phyloP scores from a whole-genome alignment of 2,329 filamentous ascomycete genomes.

The Penicillium sp. region DNA sequence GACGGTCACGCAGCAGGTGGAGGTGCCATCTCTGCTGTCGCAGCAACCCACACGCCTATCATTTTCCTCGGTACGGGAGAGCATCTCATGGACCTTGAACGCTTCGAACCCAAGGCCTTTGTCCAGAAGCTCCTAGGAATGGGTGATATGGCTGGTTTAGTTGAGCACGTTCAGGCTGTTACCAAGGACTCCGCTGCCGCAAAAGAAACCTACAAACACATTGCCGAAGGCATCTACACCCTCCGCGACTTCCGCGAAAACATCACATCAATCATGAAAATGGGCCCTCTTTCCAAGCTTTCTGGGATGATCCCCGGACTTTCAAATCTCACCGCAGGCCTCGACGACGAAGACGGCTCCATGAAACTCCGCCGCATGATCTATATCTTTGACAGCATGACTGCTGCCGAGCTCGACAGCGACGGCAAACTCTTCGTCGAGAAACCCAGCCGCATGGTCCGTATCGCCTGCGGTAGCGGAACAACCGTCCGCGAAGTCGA shows the following conservation, averaged over 20 bases:
- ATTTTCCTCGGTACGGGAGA: conserved; percentile 98
- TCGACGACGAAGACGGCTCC: conserved; percentile 96
- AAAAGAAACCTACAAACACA: conserved; percentile 99
- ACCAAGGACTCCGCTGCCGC: conserved; percentile 79
- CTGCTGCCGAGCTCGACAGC: conserved; percentile 89
- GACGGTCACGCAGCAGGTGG: conserved; percentile 94
- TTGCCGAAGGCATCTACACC: conserved; percentile 94
- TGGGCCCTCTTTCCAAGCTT: conserved; percentile 97
- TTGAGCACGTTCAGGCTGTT: conserved; percentile 94
- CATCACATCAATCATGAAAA: conserved; percentile 98
- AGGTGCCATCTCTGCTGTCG: conserved; percentile 96
- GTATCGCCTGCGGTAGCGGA: conserved; percentile 86
- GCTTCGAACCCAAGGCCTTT: conserved; percentile 90
- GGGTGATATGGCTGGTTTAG: conserved; percentile 93
- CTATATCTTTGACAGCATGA: conserved; percentile 99
- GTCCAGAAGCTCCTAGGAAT: conserved; percentile 93
- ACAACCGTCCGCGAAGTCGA: conserved; percentile 93
- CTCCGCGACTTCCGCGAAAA: conserved; percentile 94
- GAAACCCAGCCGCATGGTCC: conserved; percentile 89
- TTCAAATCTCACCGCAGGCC: conserved; percentile 88
- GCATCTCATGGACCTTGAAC: conserved; percentile 92
- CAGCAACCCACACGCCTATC: conserved; percentile 94
- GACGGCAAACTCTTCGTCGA: conserved; percentile 95
- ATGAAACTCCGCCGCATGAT: conserved; percentile 97
- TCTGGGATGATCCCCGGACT: conserved; percentile 98